phyloP scores from a whole-genome alignment of 768 basidiomycete genomes.

The Leccinum arenicola region DNA sequence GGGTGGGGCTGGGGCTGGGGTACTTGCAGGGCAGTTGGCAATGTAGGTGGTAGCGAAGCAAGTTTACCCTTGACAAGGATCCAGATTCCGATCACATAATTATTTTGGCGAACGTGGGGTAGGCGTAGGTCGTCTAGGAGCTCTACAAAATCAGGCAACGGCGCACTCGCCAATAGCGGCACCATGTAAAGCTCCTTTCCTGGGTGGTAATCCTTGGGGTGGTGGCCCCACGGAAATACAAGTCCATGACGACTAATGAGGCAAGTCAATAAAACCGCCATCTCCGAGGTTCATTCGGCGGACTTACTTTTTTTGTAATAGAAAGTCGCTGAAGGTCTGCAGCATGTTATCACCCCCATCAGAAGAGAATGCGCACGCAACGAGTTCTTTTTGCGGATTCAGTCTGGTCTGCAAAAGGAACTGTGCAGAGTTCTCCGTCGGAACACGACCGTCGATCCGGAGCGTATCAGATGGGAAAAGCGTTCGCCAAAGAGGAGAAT shows the following conservation, averaged over 20 bases:
- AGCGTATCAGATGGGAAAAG: slow-evolving; percentile 71
- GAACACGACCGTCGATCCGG: slow-evolving; percentile 82
- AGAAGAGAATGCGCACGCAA: slow-evolving; percentile 73
- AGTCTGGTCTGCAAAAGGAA: slow-evolving; percentile 78
- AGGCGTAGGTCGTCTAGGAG: slow-evolving; percentile 73
- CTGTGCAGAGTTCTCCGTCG: slow-evolving; percentile 68
- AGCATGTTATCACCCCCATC: slow-evolving; percentile 47
- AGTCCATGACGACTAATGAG: slow-evolving; percentile 73
- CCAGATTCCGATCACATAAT: slow-evolving; percentile 81
- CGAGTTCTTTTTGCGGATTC: slow-evolving; percentile 74
- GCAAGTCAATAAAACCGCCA: slow-evolving; percentile 7
- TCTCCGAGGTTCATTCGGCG: slow-evolving; percentile 10
- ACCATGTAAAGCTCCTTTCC: slow-evolving; percentile 88
- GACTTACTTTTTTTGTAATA: slow-evolving; percentile 70
- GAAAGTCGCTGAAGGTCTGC: slow-evolving; percentile 59
- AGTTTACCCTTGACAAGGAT: slow-evolving; percentile 82
- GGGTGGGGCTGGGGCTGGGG: not conserved
- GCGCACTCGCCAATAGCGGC: slow-evolving; percentile 61
- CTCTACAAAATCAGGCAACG: slow-evolving; percentile 83
- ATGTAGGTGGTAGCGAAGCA: slow-evolving; percentile 37
- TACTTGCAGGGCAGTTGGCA: slow-evolving; percentile 13
- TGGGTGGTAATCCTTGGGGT: slow-evolving; percentile 68
- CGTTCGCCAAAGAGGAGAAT: slow-evolving; percentile 68
- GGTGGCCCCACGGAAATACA: slow-evolving; percentile 81
- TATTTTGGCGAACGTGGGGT: slow-evolving; percentile 57